These are phyloP conservation scores for Funneliformis caledonium DNA, from an alignment of 371 early-diverging fungal genomes.

Conservation along the genomic window DNA sequence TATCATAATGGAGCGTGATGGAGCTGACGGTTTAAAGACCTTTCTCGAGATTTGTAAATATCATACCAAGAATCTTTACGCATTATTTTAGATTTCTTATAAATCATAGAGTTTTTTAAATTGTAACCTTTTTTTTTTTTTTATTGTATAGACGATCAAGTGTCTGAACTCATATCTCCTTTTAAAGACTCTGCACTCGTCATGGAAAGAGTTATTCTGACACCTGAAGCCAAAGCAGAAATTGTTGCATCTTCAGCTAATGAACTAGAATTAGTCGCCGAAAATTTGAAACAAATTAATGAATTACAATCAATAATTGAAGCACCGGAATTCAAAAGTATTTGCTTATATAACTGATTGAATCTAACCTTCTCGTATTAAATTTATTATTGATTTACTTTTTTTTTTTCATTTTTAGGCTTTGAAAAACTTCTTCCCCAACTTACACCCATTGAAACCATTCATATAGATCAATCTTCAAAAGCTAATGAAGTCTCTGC, in stretches of 20 bases:
- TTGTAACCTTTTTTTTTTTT: neutral
- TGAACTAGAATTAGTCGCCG: slow-evolving; percentile 54
- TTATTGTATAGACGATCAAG: slow-evolving; percentile 46
- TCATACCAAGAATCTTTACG: neutral
- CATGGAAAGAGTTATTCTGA: slow-evolving; percentile 51
- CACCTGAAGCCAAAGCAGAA: slow-evolving; percentile 56
- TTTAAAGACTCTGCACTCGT: slow-evolving; percentile 52
- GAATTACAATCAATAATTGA: slow-evolving; percentile 48
- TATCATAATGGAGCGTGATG: slow-evolving; percentile 40
- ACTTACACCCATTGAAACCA: slow-evolving; percentile 49
- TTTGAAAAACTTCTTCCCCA: slow-evolving; percentile 51
- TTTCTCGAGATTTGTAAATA: slow-evolving; percentile 57
- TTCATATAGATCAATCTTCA: slow-evolving; percentile 50
- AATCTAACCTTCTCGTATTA: neutral
- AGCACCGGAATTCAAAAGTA: slow-evolving; percentile 51
- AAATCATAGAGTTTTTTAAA: too few species aligned
- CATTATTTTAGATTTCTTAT: neutral
- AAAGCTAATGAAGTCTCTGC: slow-evolving; percentile 49
- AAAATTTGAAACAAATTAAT: slow-evolving; percentile 56
- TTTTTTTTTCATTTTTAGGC: slow-evolving; percentile 38
- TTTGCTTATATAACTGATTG: neutral
- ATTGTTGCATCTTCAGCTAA: slow-evolving; percentile 53
- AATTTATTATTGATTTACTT: neutral
- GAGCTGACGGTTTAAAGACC: slow-evolving; percentile 51
- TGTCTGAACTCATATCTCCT: slow-evolving; percentile 51